Base-by-base conservation (phyloP, 2,329 filamentous ascomycete genomes). In the Scytalidium sp. region DNA sequence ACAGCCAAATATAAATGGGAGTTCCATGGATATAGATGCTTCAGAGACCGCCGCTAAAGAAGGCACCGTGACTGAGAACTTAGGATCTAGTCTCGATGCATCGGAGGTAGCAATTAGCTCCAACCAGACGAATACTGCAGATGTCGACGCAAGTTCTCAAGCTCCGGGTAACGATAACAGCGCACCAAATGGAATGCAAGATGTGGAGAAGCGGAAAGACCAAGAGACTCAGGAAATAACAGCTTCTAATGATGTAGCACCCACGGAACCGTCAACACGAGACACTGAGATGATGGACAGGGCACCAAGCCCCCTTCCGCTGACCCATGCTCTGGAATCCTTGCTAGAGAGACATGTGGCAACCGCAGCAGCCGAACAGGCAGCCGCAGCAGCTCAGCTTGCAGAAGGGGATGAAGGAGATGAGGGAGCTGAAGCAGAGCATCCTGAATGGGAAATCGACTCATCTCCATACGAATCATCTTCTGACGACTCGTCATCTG, bases 361-460 rank as follows among this genome's bases (percentile, higher is more conserved):
- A 43, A 13, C n/a, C n/a, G 43, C 22, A 15, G 22, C 39, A 20
- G 15, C 36, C 39, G 49, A 41, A 29, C 29, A 42, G 13, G 25
- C 45, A 27, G 17, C 17, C 15, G 29, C 22, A 15, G 21, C 29
- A 22, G n/a, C 43, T 41, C 43, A 39, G 20, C 27, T 41, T 13
- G 32, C 42, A 39, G 19, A 15, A 15, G 25, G 49, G 50, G 32
- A 19, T 22, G 23, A 40, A 44, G 36, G 22, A 19, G 36, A 46
- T 13, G 49, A 25, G 19, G 47, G 21, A 8, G 41, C 9, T 19
- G 53, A 61, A 54, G 49, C 51, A 15, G 73, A 70, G 10, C 75
- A 87, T 41, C 85, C 87, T 3, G 92, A 97, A 67, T 97, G 90
- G 89, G 90, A 96, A 64, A 73, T 78, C 7, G 88, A 93, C 61